Evolutionary conservation across 2,329 filamentous ascomycete species (phyloP).

Genomic region (Penicillium sp.): DNA sequence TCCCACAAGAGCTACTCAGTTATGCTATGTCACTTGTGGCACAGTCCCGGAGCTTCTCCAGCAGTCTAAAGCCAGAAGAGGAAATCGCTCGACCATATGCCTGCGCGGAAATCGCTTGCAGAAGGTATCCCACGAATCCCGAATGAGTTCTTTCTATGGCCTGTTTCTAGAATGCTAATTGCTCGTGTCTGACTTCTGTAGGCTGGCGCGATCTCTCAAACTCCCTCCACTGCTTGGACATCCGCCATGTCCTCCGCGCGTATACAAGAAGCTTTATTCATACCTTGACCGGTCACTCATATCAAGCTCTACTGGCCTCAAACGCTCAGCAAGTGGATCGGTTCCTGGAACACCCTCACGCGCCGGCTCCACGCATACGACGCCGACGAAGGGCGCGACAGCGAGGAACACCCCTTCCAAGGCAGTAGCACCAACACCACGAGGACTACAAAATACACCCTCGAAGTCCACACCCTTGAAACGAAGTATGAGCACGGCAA

Average conservation of each 20-base stretch:
- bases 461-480: conserved; percentile 44
- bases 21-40: conserved; percentile 71
- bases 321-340: conserved; percentile 33
- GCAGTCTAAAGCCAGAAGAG: conserved; percentile 76
- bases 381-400: conserved; percentile 32
- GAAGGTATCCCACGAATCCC: conserved; percentile 55
- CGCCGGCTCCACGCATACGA: conserved; percentile 33
- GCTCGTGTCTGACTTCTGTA: conserved; percentile 30
- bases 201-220: conserved; percentile 71
- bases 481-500: conserved; percentile 32
- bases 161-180: background rate
- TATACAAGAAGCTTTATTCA: conserved; percentile 79
- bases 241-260: conserved; percentile 72
- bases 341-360: conserved; percentile 31
- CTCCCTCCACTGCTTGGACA: conserved; percentile 72
- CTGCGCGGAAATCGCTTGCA: conserved; percentile 86
- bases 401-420: conserved; percentile 28
- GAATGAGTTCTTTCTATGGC: background rate
- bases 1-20: conserved; percentile 68
- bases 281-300: conserved; percentile 72
- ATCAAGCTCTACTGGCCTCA: conserved; percentile 32
- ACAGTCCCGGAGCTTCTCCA: conserved; percentile 74
- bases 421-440: conserved; percentile 23
- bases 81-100: conserved; percentile 82
- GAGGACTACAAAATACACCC: conserved; percentile 38